Base-by-base conservation (phyloP, 805 yeast species). In the Pichia ethanolica region DNA sequence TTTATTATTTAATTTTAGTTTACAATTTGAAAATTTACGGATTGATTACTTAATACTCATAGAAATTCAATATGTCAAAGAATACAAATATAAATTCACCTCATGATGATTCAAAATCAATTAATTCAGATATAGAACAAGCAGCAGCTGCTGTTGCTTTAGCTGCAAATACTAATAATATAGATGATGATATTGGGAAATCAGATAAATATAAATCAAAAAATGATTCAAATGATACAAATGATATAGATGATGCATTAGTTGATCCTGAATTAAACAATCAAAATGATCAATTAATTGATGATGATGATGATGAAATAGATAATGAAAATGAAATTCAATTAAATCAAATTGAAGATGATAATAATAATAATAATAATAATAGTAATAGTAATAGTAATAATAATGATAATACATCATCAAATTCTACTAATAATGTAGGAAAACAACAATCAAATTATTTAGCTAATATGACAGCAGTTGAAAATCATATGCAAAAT, bases 71-170 rank as follows among this genome's bases (percentile, higher is more conserved):
- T 20, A 20, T 20, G 20, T 20, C 20, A 20, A 20, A 20, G 20
- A 20, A 20, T 20, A 20, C 20, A 20, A 20, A 20, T 20, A 20
- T 20, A 20, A 20, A 20, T 20, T 20, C 20, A 20, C 3, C 3
- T 20, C 20, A 20, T 20, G 20, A 20, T 20, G 20, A 20, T 20
- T 20, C 20, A 20, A 20, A 20, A 20, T 20, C 44, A 10, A 41
- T 14, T 11, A 28, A n/a, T 7, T n/a, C 8, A 7, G 35, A 41
- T 25, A 35, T 32, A 13, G 45, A 32, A 25, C n/a, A 13, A 12
- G 39, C 37, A 7, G 45, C 45, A 13, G 66, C 66, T 30, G 72
- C 69, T 12, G 70, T 70, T 20, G 72, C 68, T 8, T 52, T 53
- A 30, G n/a, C 36, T 38, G 47, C 27, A 28, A 32, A 12, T 27